Conservation (phyloP, 495 filamentous ascomycete species). For the Copromyces sp. region DNA sequence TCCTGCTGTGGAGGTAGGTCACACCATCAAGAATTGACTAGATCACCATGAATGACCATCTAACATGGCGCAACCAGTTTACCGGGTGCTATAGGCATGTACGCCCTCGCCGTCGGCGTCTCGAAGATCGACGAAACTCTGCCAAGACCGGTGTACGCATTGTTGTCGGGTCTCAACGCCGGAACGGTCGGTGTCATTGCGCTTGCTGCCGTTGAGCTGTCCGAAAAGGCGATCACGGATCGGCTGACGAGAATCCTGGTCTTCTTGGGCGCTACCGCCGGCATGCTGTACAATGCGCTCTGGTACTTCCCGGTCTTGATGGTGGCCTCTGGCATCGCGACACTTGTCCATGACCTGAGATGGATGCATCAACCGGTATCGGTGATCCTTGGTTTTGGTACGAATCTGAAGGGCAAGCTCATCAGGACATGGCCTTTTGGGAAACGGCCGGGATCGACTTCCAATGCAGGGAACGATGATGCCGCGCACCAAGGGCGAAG, state of each 20-base stretch:
- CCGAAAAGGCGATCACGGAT: constrained; percentile 67
- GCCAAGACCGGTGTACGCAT: constrained; percentile 57
- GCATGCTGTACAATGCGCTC: constrained; percentile 63
- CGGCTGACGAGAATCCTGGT: constrained; percentile 57
- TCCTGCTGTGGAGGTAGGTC: constrained; percentile 58
- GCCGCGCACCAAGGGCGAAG: neutral
- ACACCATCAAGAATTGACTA: neutral
- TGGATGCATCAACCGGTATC: constrained; percentile 29
- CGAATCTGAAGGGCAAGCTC: neutral
- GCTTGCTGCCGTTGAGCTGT: constrained; percentile 64
- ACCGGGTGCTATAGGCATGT: constrained; percentile 72
- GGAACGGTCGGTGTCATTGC: constrained; percentile 74
- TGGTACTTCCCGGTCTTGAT: constrained; percentile 80
- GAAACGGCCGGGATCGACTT: neutral
- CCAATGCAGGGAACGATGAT: neutral
- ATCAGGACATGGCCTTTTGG: neutral
- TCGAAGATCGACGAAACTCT: constrained; percentile 49
- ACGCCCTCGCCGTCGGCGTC: constrained; percentile 57
- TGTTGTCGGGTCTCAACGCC: constrained; percentile 70
- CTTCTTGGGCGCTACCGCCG: constrained; percentile 56
- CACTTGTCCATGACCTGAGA: constrained; percentile 52
- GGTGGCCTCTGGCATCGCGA: constrained; percentile 43
- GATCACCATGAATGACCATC: neutral
- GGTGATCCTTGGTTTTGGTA: neutral
- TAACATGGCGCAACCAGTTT: constrained; percentile 34